Conservation (phyloP, 345 rosid species). For the Garcia nutans region DNA sequence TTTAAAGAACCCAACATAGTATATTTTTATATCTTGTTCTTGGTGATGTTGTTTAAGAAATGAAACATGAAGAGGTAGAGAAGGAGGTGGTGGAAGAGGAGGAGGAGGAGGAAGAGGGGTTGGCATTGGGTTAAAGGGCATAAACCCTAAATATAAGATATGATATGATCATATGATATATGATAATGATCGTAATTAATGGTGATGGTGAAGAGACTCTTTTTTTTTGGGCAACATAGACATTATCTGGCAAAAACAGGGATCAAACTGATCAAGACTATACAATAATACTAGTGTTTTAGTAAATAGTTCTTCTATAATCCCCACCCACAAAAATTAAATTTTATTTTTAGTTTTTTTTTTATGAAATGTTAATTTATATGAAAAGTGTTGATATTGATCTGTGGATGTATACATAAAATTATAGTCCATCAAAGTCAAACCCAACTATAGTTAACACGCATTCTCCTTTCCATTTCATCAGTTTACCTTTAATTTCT, state of each 20-base stretch:
- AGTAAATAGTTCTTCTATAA: not conserved
- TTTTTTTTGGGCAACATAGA: conserved; percentile 12
- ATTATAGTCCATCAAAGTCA: not conserved
- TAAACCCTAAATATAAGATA: not conserved
- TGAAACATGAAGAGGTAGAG: not conserved
- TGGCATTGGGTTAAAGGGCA: not conserved
- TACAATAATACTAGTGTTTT: not conserved
- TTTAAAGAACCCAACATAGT: conserved; percentile 21
- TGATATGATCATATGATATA: conserved; percentile 3
- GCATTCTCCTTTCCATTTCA: not conserved
- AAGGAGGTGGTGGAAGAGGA: not conserved
- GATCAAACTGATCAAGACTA: conserved; percentile 15
- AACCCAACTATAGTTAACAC: conserved; percentile 9
- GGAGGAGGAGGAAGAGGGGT: not conserved
- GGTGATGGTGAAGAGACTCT: no score
- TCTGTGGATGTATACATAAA: not conserved
- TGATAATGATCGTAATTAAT: no score
- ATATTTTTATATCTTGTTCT: not conserved
- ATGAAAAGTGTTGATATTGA: not conserved
- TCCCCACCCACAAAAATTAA: not conserved
- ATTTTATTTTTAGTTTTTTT: not conserved
- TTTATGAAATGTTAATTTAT: not conserved
- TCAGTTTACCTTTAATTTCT: not conserved
- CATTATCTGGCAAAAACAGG: conserved; percentile 21
- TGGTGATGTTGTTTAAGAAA: no score